Evolutionary conservation across 805 yeast genomes (phyloP).

Genomic region (Candida montana): DNA sequence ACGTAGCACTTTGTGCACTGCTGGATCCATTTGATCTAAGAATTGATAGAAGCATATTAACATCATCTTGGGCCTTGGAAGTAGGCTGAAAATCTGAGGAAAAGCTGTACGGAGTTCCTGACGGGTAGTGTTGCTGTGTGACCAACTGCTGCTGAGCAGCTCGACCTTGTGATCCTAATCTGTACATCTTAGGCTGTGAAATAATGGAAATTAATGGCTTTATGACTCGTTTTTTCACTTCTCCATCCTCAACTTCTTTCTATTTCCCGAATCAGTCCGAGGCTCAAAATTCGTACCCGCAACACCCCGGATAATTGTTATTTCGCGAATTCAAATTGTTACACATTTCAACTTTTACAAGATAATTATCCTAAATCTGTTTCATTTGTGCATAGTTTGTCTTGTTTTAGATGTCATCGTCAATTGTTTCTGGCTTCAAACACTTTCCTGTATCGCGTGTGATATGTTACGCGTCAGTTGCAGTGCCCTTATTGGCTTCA

Average conservation of each 20-base stretch:
- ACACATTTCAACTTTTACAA: no score
- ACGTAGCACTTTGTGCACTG: constrained; percentile 5
- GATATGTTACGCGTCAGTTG: constrained; percentile 19
- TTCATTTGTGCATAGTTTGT: no score
- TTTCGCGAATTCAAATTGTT: not conserved
- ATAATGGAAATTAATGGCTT: no score
- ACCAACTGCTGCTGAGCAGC: constrained; percentile 17
- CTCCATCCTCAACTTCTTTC: not conserved
- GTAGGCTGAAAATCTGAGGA: constrained; percentile 26
- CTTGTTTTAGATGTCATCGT: constrained; percentile 27
- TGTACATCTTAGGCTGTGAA: constrained; percentile 19
- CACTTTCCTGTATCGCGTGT: constrained; percentile 31
- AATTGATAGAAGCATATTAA: constrained; percentile 22
- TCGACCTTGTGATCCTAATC: constrained; percentile 24
- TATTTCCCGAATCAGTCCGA: no score
- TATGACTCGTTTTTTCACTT: not conserved
- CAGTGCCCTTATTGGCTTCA: constrained; percentile 29
- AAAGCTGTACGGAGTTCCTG: constrained; percentile 23
- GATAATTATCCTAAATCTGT: no score
- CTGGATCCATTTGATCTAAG: constrained; percentile 7
- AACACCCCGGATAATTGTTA: no score
- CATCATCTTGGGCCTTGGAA: constrained; percentile 26
- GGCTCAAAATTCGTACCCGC: no score
- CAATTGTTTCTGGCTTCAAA: constrained; percentile 33
- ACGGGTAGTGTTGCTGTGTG: constrained; percentile 29